Evolutionary conservation across 352 stramenopile species (phyloP).

Genomic region (Phytophthora lateralis): DNA sequence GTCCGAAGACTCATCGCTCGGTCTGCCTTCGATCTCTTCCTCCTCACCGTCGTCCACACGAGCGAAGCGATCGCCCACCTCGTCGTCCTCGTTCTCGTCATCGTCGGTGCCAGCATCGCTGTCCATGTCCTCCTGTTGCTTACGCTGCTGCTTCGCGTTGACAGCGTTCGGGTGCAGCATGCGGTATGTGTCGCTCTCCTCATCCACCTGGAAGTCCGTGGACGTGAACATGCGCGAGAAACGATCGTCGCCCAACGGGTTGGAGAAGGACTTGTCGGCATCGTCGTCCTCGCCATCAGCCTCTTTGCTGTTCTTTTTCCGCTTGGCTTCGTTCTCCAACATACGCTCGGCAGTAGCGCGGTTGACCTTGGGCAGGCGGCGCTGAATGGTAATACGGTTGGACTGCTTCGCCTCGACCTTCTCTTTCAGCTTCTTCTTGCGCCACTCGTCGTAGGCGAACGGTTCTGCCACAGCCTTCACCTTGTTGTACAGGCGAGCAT

Average conservation of each 20-base stretch:
- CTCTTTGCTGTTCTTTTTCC: constrained; percentile 55
- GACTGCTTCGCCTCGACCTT: constrained; percentile 89
- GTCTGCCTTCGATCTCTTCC: constrained; percentile 60
- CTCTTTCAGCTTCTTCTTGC: constrained; percentile 96
- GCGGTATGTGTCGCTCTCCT: constrained; percentile 96
- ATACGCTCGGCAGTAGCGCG: constrained; percentile 86
- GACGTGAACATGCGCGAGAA: constrained; percentile 98
- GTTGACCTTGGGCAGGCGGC: constrained; percentile 91
- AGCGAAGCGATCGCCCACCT: constrained; percentile 67
- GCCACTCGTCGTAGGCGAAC: constrained; percentile 98
- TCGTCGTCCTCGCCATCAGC: constrained; percentile 31
- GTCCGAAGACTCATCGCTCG: constrained; percentile 70
- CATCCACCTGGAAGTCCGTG: constrained; percentile 97
- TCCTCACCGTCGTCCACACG: constrained; percentile 68
- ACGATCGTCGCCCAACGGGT: constrained; percentile 95
- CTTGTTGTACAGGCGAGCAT: constrained; percentile 97
- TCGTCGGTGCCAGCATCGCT: constrained; percentile 84
- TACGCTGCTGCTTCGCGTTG: constrained; percentile 70
- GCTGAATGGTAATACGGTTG: constrained; percentile 91
- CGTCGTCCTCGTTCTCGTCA: constrained; percentile 61
- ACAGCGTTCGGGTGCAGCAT: constrained; percentile 94
- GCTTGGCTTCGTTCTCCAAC: constrained; percentile 75
- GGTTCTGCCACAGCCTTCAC: constrained; percentile 96
- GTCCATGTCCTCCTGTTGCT: constrained; percentile 92
- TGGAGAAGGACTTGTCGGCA: constrained; percentile 48